A percentile compares a stretch with the other conserved stretches of the same genome.
Conservation (phyloP, 2,329 filamentous ascomycete species). For the Tolypocladium nubicola region DNA sequence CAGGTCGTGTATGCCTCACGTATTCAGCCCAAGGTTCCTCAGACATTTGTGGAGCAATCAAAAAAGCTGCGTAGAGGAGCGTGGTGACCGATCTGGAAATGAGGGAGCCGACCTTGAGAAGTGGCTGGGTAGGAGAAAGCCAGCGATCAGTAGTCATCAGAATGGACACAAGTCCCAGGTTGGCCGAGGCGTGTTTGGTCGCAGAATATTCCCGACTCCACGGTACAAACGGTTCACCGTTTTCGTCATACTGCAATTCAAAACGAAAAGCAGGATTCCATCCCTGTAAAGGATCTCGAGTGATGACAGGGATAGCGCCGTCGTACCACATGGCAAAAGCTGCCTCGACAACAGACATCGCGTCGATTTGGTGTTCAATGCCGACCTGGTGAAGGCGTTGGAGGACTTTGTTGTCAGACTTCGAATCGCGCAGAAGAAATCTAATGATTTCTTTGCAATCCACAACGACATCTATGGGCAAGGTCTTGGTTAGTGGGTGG, state of each 20-base stretch:
- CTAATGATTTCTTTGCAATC: slow-evolving; percentile 5
- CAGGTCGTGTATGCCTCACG: background rate
- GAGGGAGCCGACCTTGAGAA: slow-evolving; percentile 7
- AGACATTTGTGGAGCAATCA: slow-evolving; percentile 8
- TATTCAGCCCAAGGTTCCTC: slow-evolving; percentile 1
- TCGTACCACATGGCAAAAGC: slow-evolving; percentile 11
- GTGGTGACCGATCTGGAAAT: slow-evolving; percentile 9
- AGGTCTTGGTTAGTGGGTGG: background rate
- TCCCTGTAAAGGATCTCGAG: slow-evolving; percentile 7
- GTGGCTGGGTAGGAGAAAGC: slow-evolving; percentile 7
- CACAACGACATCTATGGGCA: slow-evolving; percentile 5
- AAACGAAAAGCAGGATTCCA: slow-evolving; percentile 1
- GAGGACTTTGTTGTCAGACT: slow-evolving; percentile 7
- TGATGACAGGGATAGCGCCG: slow-evolving; percentile 5
- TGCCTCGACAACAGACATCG: slow-evolving; percentile 4
- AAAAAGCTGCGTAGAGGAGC: slow-evolving; percentile 10
- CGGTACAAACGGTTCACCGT: background rate
- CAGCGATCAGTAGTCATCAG: slow-evolving; percentile 9
- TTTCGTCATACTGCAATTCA: background rate
- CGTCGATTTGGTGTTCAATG: background rate
- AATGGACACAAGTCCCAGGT: slow-evolving; percentile 15
- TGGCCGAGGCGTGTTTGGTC: slow-evolving; percentile 8
- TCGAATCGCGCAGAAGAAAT: slow-evolving; percentile 1
- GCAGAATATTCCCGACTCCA: slow-evolving; percentile 5
- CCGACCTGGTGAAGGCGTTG: slow-evolving; percentile 1